phyloP scores from a whole-genome alignment of 306 rosid genomes.

The Luffa acutangula region DNA sequence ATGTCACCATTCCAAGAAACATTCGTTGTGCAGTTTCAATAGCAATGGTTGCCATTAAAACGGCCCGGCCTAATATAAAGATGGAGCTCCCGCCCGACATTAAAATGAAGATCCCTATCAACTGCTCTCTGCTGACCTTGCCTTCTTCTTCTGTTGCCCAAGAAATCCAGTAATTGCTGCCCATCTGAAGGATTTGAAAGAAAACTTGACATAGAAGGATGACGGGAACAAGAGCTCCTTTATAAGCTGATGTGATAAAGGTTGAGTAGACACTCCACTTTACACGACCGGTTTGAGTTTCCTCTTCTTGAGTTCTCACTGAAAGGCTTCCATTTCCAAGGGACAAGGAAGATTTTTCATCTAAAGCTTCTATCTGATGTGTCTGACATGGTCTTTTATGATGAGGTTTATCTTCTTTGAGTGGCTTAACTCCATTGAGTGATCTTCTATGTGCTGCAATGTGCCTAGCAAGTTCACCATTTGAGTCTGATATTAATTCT shows the following conservation, averaged over 20 bases:
- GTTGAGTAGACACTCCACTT: constrained; percentile 84
- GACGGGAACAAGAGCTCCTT: constrained; percentile 72
- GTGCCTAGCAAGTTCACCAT: constrained; percentile 61
- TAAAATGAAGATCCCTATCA: constrained; percentile 48
- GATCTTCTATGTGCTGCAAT: constrained; percentile 74
- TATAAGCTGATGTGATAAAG: constrained; percentile 61
- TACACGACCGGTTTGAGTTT: constrained; percentile 69
- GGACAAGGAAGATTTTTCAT: constrained; percentile 27
- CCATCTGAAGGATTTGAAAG: constrained; percentile 77
- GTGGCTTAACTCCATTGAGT: constrained; percentile 41
- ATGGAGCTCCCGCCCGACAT: constrained; percentile 77
- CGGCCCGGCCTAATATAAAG: constrained; percentile 77
- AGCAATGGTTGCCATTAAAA: constrained; percentile 60
- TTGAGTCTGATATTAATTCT: constrained; percentile 45
- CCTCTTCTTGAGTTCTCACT: constrained; percentile 48
- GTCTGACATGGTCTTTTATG: constrained; percentile 23
- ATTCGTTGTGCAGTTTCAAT: constrained; percentile 69
- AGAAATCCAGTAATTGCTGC: constrained; percentile 92
- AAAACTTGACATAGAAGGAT: constrained; percentile 75
- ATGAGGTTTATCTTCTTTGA: constrained; percentile 29
- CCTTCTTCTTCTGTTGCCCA: constrained; percentile 68
- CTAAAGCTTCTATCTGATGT: constrained; percentile 46
- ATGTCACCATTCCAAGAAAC: constrained; percentile 60
- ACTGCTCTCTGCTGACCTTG: constrained; percentile 27
- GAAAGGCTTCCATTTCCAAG: constrained; percentile 19